These are phyloP conservation scores for Suillus cothurnatus DNA, from an alignment of 768 basidiomycete species.

Conservation along the genomic window DNA sequence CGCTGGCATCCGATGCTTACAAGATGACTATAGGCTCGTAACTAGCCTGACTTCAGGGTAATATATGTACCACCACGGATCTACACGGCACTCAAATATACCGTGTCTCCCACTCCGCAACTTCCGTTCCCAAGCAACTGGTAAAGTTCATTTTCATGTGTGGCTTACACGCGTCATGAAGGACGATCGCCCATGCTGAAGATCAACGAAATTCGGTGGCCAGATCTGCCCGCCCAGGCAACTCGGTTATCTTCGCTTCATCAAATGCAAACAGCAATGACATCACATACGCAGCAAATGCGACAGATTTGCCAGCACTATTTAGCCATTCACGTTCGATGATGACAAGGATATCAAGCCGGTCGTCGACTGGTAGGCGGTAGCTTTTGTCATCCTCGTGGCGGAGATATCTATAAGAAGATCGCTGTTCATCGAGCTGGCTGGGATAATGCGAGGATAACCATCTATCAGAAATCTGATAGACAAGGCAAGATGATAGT, in stretches of 20 bases:
- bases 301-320: too few relatives aligned
- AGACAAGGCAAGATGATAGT: conserved; percentile 8
- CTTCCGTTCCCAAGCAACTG: not conserved
- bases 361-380: conserved; percentile 28
- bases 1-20: too few relatives aligned
- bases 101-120: not conserved
- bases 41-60: too few relatives aligned
- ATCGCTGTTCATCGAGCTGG: not conserved
- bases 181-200: too few relatives aligned
- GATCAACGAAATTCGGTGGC: not conserved
- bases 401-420: conserved; percentile 19
- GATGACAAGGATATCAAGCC: conserved; percentile 21
- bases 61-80: too few relatives aligned
- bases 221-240: not conserved
- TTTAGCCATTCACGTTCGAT: too few relatives aligned
- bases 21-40: too few relatives aligned
- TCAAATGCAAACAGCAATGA: too few relatives aligned
- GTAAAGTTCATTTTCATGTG: not conserved
- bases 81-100: too few relatives aligned
- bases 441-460: too few relatives aligned
- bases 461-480: conserved; percentile 11
- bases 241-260: not conserved
- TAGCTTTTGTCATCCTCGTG: conserved; percentile 27
- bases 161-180: too few relatives aligned
- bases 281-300: too few relatives aligned